These are phyloP conservation scores for Gyrodon lividus DNA, from an alignment of 768 basidiomycete genomes.

Conservation along the genomic window DNA sequence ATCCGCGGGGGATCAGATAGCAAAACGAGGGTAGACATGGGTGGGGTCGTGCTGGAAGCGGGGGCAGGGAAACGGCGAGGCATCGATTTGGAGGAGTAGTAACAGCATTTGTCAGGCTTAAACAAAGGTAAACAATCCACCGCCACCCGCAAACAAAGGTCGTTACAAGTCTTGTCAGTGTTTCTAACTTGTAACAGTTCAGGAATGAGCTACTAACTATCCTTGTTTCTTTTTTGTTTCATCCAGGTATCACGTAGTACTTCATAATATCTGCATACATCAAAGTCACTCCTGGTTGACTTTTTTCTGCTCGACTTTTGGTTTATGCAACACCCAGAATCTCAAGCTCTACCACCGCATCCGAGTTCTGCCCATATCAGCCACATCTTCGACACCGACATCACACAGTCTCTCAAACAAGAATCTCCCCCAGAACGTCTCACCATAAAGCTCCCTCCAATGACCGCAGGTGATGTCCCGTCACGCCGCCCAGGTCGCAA, in stretches of 20 bases:
- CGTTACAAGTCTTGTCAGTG: conserved; percentile 18
- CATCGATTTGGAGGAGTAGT: conserved; percentile 23
- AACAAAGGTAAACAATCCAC: conserved; percentile 30
- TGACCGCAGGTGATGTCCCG: conserved; percentile 12
- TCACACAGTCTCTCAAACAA: neutral
- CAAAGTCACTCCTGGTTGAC: neutral
- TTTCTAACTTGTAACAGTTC: conserved; percentile 21
- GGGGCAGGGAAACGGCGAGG: conserved; percentile 24
- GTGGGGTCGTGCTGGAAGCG: conserved; percentile 16
- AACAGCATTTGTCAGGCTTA: conserved; percentile 15
- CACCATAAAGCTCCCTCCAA: conserved; percentile 24
- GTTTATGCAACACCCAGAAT: conserved; percentile 13
- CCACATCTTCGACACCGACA: neutral
- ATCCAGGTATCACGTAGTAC: neutral
- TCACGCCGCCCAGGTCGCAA: conserved; percentile 27
- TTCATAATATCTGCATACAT: neutral
- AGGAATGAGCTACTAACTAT: conserved; percentile 1
- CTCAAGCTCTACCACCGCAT: neutral
- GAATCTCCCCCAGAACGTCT: conserved; percentile 21
- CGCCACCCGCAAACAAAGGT: conserved; percentile 36
- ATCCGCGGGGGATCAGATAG: neutral
- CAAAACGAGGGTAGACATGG: neutral
- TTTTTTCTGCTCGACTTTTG: conserved; percentile 5
- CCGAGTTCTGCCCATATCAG: neutral
- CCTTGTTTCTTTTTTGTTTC: neutral